Percentiles rank a stretch among this genome's conserved stretches.
These are phyloP conservation scores for Nemania abortiva DNA, from an alignment of 2,329 filamentous ascomycete species.

Conservation along the genomic window DNA sequence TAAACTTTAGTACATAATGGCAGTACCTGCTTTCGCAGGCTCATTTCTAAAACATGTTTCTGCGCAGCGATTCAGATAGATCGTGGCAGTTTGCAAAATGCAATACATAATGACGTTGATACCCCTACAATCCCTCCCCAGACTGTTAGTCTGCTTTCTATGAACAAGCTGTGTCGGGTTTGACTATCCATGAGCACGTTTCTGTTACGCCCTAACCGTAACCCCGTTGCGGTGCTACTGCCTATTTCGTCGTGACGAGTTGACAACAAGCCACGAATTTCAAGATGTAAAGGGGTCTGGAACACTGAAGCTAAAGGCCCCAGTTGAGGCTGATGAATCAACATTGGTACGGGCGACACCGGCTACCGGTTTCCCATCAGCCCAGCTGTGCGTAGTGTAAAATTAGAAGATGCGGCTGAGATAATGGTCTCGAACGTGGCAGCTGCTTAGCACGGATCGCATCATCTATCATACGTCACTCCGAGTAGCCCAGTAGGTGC, in stretches of 20 bases:
- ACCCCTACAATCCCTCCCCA: constrained; percentile 15
- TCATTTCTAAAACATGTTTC: constrained; percentile 12
- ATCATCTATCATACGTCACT: not conserved
- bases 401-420: constrained; percentile 27
- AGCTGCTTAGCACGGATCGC: not conserved
- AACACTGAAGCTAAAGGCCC: not conserved
- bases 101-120: constrained; percentile 34
- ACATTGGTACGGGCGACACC: constrained; percentile 13
- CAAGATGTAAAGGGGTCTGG: not conserved
- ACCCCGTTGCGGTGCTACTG: not conserved
- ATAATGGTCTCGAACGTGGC: constrained; percentile 16
- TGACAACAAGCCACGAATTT: constrained; percentile 1
- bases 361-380: constrained; percentile 9
- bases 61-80: constrained; percentile 22
- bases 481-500: not conserved
- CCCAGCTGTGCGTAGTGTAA: not conserved
- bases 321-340: not conserved
- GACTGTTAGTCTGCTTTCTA: not conserved
- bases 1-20: constrained; percentile 33
- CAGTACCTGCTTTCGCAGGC: constrained; percentile 5
- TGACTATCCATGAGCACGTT: not conserved
- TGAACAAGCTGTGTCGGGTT: not conserved
- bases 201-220: not conserved
- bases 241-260: not conserved
- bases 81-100: constrained; percentile 12